phyloP scores from a whole-genome alignment of 208 protist species.

The Trichomonas tenax region DNA sequence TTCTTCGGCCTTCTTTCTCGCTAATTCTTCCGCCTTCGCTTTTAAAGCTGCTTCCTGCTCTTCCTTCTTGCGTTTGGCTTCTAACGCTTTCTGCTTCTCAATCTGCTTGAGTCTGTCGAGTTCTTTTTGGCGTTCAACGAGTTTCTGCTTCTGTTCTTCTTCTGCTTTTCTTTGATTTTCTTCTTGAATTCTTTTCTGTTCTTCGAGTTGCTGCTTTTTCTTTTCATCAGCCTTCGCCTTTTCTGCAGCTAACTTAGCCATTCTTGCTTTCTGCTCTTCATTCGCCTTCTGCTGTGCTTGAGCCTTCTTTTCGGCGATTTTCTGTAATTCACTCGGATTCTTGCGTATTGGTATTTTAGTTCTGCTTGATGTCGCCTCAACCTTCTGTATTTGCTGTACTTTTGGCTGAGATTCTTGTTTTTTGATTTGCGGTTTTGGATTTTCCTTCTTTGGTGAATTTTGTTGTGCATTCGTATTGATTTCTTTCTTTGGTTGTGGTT shows the following conservation, averaged over 20 bases:
- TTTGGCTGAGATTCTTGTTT: neutral
- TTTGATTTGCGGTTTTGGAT: too few species aligned
- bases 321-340: neutral
- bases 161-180: neutral
- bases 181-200: neutral
- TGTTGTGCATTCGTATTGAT: neutral
- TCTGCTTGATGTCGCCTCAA: neutral
- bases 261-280: neutral
- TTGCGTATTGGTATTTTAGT: neutral
- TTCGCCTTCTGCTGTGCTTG: neutral
- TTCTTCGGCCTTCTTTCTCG: neutral
- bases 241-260: neutral
- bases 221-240: neutral
- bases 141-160: neutral
- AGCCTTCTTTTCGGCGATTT: neutral
- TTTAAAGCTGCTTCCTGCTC: neutral
- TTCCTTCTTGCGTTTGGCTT: neutral
- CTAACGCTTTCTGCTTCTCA: neutral
- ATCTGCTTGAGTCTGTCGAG: neutral
- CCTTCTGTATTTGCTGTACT: neutral
- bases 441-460: neutral
- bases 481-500: neutral
- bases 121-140: neutral
- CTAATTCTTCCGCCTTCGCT: neutral
- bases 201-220: neutral